Percentiles rank a stretch among this genome's conserved stretches.
phyloP scores from a whole-genome alignment of 2,329 filamentous ascomycete genomes.

The Trichoderma citrinoviride region DNA sequence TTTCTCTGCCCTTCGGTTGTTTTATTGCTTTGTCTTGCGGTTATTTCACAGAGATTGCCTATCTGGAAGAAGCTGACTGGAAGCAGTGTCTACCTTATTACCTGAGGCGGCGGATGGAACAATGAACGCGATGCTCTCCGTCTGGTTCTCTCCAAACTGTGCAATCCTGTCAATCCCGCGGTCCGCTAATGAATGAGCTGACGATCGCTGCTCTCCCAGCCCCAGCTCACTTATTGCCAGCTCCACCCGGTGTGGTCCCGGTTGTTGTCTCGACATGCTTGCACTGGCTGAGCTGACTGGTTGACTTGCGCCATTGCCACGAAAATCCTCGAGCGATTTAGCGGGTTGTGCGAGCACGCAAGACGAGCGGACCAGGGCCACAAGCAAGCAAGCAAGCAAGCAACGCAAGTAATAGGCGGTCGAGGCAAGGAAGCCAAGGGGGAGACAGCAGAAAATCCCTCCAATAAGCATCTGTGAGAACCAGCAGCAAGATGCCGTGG shows the following conservation, averaged over 20 bases:
- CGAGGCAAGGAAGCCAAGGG: not conserved
- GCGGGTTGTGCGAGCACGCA: constrained; percentile 15
- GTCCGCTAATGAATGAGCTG: constrained; percentile 14
- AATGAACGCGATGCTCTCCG: not conserved
- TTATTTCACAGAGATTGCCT: not conserved
- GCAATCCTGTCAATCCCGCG: not conserved
- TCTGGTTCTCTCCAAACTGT: not conserved
- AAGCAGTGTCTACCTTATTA: not conserved
- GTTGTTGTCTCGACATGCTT: not conserved
- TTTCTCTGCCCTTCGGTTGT: not conserved
- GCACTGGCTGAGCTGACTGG: not conserved
- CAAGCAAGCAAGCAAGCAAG: not conserved
- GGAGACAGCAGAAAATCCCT: not conserved
- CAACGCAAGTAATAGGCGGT: not conserved
- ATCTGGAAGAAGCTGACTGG: not conserved
- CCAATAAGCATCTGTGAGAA: not conserved
- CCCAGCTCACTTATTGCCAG: constrained; percentile 8
- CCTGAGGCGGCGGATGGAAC: not conserved
- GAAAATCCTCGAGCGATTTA: not conserved
- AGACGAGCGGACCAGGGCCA: not conserved
- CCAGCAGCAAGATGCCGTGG: too few relatives aligned
- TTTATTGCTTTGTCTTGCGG: not conserved
- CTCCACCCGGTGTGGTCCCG: constrained; percentile 5
- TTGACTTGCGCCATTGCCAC: not conserved
- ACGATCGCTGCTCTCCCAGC: constrained; percentile 15